Evolutionary conservation across 2,329 filamentous ascomycete genomes (phyloP).

Genomic region (Coniochaeta sp.): DNA sequence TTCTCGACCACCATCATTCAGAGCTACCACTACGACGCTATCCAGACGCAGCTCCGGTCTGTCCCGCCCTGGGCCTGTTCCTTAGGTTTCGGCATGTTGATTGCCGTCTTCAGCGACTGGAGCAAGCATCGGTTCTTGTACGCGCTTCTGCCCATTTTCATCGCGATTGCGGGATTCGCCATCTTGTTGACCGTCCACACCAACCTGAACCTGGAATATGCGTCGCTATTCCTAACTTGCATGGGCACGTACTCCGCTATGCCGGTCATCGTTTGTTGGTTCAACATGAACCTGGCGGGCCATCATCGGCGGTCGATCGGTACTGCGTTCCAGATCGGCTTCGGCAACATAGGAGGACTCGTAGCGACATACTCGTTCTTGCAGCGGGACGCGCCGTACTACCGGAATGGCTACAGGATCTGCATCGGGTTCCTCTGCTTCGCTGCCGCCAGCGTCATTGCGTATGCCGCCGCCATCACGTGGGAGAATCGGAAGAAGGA

Average conservation of each 20-base stretch:
- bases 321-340: conserved; percentile 69
- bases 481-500: conserved; percentile 55
- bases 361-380: conserved; percentile 68
- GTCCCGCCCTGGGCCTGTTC: conserved; percentile 58
- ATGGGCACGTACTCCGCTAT: conserved; percentile 80
- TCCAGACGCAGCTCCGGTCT: conserved; percentile 50
- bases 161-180: conserved; percentile 67
- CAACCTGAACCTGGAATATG: conserved; percentile 63
- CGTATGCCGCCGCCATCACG: conserved; percentile 53
- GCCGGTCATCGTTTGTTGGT: conserved; percentile 81
- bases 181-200: conserved; percentile 68
- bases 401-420: conserved; percentile 68
- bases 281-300: conserved; percentile 70
- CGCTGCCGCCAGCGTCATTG: conserved; percentile 50
- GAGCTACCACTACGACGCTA: conserved; percentile 54
- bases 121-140: conserved; percentile 69
- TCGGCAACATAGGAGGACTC: conserved; percentile 75
- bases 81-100: conserved; percentile 70
- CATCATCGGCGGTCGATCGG: conserved; percentile 66
- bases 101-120: conserved; percentile 67
- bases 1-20: conserved; percentile 67
- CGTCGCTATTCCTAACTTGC: conserved; percentile 72
- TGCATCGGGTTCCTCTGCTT: conserved; percentile 67
- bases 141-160: conserved; percentile 57
- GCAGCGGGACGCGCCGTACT: conserved; percentile 58